Conservation (phyloP, 352 stramenopile genomes). For the Phytophthora aleatoria region DNA sequence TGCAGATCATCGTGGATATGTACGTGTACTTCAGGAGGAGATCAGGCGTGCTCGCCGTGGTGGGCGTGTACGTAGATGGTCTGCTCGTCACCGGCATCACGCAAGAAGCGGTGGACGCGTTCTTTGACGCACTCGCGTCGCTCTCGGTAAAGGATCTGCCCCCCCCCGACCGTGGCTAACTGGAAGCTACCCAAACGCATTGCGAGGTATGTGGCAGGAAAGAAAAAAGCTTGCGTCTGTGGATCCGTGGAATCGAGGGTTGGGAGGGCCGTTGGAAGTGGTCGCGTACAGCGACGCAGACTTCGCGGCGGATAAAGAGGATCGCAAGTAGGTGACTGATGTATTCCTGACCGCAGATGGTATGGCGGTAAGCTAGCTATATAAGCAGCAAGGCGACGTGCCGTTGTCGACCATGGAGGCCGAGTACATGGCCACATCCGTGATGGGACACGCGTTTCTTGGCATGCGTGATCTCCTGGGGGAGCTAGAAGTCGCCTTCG, state of each 20-base stretch:
- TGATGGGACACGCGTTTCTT: not conserved
- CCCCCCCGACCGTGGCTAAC: conserved; percentile 11
- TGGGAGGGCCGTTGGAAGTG: not conserved
- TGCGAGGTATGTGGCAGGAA: conserved; percentile 13
- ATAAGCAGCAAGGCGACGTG: conserved; percentile 20
- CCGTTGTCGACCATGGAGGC: no score
- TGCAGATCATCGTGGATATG: no score
- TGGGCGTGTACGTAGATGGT: no score
- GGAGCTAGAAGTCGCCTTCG: no score
- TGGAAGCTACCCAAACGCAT: conserved; percentile 21
- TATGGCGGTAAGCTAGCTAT: conserved; percentile 10
- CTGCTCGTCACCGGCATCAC: no score
- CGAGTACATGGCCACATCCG: conserved; percentile 16
- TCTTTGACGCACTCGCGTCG: no score
- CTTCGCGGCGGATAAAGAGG: conserved; percentile 27
- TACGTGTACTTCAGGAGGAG: no score
- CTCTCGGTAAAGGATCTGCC: no score
- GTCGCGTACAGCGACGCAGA: conserved; percentile 29
- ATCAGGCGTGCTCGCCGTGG: no score
- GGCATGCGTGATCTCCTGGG: no score
- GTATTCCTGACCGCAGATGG: conserved; percentile 17
- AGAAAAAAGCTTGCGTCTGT: conserved; percentile 7
- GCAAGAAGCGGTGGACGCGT: no score
- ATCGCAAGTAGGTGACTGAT: conserved; percentile 27
- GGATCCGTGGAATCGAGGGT: not conserved